Percentiles rank a stretch among this genome's conserved stretches.
Conservation (phyloP, 768 basidiomycete genomes). For the Leccinum longicurvipes region DNA sequence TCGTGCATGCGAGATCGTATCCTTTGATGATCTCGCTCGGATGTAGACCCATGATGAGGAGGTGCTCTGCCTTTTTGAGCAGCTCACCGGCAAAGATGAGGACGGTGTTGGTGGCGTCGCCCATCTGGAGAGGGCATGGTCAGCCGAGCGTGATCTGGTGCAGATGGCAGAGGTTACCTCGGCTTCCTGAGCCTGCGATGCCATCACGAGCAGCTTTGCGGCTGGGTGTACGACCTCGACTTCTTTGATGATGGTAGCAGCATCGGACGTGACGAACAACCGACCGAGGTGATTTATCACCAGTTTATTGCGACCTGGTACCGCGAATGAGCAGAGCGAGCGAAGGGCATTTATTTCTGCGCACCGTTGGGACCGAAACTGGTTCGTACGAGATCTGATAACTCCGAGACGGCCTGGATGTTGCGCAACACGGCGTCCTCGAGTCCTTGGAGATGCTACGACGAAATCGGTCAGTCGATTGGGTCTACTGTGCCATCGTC, state of each 20-base stretch:
- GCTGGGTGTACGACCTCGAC: conserved; percentile 99
- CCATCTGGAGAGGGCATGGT: conserved; percentile 60
- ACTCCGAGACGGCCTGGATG: conserved; percentile 92
- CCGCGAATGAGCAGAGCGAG: conserved; percentile 4
- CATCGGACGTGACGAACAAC: conserved; percentile 97
- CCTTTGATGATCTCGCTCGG: conserved; percentile 95
- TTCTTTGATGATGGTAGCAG: conserved; percentile 96
- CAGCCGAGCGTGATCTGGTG: background rate
- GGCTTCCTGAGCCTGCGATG: conserved; percentile 91
- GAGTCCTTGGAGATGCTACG: conserved; percentile 76
- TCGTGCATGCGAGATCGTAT: conserved; percentile 86
- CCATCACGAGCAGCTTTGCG: conserved; percentile 98
- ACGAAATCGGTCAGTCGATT: background rate
- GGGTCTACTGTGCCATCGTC: background rate
- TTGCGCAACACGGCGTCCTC: conserved; percentile 98
- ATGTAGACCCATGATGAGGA: conserved; percentile 95
- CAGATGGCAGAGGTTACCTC: conserved; percentile 55
- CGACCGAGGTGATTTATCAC: conserved; percentile 95
- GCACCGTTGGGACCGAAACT: conserved; percentile 95
- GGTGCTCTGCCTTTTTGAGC: conserved; percentile 86
- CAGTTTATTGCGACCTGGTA: conserved; percentile 89
- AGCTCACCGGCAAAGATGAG: conserved; percentile 95
- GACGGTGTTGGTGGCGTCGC: conserved; percentile 94
- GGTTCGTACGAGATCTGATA: conserved; percentile 92
- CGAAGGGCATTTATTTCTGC: conserved; percentile 16